Conservation (phyloP, 495 filamentous ascomycete genomes). For the Penicillium paxilli region DNA sequence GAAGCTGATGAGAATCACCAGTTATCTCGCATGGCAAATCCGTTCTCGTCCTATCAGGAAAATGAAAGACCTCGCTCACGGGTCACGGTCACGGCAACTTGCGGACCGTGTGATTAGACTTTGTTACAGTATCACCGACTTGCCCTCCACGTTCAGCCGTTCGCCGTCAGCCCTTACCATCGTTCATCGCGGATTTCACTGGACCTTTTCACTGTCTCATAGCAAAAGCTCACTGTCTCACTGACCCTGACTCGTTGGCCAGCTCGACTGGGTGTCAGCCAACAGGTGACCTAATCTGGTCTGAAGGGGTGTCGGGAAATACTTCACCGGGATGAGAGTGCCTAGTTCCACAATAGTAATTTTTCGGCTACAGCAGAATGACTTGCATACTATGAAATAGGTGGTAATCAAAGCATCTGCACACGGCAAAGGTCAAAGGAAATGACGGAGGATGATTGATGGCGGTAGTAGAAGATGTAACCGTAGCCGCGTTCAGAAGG, state of each 20-base stretch:
- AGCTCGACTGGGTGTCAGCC: slow-evolving; percentile 1
- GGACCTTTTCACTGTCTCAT: slow-evolving; percentile 1
- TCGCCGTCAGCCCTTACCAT: no score
- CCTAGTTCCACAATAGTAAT: slow-evolving; percentile 2
- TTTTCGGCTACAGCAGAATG: neutral
- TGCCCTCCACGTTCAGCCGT: no score
- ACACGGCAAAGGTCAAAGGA: slow-evolving; percentile 3
- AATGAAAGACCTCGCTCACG: no score
- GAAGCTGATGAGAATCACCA: no score
- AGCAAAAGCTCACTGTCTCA: slow-evolving; percentile 1
- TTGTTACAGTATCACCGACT: no score
- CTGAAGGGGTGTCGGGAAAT: slow-evolving; percentile 1
- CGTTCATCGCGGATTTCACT: no score
- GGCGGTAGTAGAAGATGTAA: slow-evolving; percentile 2
- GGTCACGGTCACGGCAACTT: no score
- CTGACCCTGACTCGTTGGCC: neutral
- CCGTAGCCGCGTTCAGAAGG: slow-evolving; percentile 2
- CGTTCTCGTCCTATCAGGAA: no score
- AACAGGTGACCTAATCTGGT: slow-evolving; percentile 2
- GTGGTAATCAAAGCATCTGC: slow-evolving; percentile 2
- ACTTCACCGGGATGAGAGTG: neutral
- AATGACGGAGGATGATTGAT: slow-evolving; percentile 2
- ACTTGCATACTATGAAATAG: slow-evolving; percentile 3
- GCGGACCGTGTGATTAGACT: no score
- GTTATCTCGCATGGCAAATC: no score